Evolutionary conservation across 345 rosid species (phyloP).

Genomic region (Eucalyptus decipiens): DNA sequence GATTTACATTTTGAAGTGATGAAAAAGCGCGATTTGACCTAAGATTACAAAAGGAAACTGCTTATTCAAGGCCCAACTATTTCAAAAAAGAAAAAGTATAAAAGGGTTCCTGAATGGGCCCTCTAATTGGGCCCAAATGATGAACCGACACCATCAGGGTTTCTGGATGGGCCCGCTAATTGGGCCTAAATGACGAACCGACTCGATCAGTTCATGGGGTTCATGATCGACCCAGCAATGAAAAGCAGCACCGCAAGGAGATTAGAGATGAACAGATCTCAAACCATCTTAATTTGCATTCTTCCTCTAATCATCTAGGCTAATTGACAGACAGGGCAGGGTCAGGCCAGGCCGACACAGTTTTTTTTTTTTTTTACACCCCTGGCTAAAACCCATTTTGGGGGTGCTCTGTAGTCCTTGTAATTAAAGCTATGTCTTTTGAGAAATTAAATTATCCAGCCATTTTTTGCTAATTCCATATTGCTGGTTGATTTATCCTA

Average conservation of each 20-base stretch:
- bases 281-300: background rate
- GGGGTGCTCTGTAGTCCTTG: background rate
- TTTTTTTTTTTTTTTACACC: too few relatives aligned
- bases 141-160: background rate
- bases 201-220: background rate
- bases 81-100: too few relatives aligned
- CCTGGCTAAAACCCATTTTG: background rate
- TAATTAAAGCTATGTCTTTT: background rate
- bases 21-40: background rate
- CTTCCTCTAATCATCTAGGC: background rate
- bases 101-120: too few relatives aligned
- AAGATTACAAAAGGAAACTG: background rate
- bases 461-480: background rate
- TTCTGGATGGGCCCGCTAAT: background rate
- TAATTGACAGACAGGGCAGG: background rate
- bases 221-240: background rate
- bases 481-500: background rate
- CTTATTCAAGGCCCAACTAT: background rate
- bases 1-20: background rate
- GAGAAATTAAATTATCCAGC: background rate
- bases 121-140: too few relatives aligned
- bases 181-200: background rate
- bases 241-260: background rate
- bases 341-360: rapidly evolving
- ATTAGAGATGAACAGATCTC: background rate